phyloP scores from a whole-genome alignment of 1,284 basidiomycete genomes.

The Cryptococcus jaspeensis region DNA sequence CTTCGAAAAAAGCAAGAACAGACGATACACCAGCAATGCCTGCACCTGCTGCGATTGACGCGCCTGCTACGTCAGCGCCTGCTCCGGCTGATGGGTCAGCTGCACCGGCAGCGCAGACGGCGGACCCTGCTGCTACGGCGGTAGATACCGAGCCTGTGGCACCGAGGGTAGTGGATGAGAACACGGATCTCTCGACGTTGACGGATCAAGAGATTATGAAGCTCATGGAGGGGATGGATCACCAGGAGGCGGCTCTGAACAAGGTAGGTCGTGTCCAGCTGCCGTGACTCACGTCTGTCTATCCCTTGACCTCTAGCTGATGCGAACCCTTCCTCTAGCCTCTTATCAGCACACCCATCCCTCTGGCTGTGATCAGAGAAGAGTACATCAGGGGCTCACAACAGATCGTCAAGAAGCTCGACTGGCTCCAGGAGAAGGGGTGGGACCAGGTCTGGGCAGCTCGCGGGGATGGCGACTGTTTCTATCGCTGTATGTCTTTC shows the following conservation, averaged over 20 bases:
- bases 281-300: background rate
- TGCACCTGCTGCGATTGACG: too few relatives aligned
- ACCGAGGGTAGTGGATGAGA: constrained; percentile 47
- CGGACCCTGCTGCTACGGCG: background rate
- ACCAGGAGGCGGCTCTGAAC: constrained; percentile 30
- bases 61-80: background rate
- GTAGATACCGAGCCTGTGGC: background rate
- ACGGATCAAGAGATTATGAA: constrained; percentile 51
- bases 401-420: constrained; percentile 64
- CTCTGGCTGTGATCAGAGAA: constrained; percentile 39
- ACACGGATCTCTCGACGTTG: constrained; percentile 46
- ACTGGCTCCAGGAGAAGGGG: constrained; percentile 60
- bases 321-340: constrained; percentile 31
- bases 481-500: constrained; percentile 65
- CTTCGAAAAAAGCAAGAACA: background rate
- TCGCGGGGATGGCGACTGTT: constrained; percentile 72
- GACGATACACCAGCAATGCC: background rate
- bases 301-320: too few relatives aligned
- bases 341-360: constrained; percentile 49
- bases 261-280: constrained; percentile 25
- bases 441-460: constrained; percentile 66
- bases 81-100: background rate
- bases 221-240: constrained; percentile 45
- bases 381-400: constrained; percentile 65
- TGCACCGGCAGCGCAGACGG: background rate